These are phyloP conservation scores for Coemansia sp. DNA, from an alignment of 192 early-diverging fungal species.

Conservation along the genomic window DNA sequence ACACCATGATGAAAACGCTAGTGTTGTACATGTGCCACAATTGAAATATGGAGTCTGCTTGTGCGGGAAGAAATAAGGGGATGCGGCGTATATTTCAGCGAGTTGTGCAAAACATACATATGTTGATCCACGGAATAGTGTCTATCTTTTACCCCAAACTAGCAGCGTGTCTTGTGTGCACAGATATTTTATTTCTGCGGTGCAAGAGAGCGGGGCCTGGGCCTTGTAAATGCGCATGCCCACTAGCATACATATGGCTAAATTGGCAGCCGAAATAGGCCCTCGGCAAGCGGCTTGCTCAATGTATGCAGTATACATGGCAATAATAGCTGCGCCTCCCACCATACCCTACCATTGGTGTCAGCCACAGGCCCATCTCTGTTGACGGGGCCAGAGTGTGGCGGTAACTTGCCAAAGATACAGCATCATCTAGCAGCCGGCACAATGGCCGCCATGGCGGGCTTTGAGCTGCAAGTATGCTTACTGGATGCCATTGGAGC, in stretches of 20 bases:
- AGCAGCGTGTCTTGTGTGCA: too few relatives aligned
- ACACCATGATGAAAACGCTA: too few relatives aligned
- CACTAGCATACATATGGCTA: conserved; percentile 4
- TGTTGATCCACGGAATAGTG: background rate
- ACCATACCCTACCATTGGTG: conserved; percentile 1
- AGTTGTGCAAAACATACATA: background rate
- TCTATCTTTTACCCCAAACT: too few relatives aligned
- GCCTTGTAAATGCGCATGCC: background rate
- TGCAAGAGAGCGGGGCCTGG: conserved; percentile 1
- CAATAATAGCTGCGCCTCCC: conserved; percentile 1
- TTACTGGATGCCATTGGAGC: too few relatives aligned
- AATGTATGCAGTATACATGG: conserved; percentile 3
- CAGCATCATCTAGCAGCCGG: background rate
- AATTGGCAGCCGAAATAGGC: conserved; percentile 5
- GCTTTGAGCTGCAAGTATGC: too few relatives aligned
- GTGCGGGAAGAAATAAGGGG: too few relatives aligned
- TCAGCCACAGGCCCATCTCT: conserved; percentile 10
- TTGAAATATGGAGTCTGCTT: background rate
- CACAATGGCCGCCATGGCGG: background rate
- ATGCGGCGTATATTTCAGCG: background rate
- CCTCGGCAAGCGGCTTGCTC: conserved; percentile 1
- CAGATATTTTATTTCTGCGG: too few relatives aligned
- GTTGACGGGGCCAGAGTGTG: conserved; percentile 1
- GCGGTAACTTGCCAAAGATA: conserved; percentile 8
- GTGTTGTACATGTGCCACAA: conserved; percentile 3